These are phyloP conservation scores for Trichoderma breve DNA, from an alignment of 2,329 filamentous ascomycete species.

Conservation along the genomic window DNA sequence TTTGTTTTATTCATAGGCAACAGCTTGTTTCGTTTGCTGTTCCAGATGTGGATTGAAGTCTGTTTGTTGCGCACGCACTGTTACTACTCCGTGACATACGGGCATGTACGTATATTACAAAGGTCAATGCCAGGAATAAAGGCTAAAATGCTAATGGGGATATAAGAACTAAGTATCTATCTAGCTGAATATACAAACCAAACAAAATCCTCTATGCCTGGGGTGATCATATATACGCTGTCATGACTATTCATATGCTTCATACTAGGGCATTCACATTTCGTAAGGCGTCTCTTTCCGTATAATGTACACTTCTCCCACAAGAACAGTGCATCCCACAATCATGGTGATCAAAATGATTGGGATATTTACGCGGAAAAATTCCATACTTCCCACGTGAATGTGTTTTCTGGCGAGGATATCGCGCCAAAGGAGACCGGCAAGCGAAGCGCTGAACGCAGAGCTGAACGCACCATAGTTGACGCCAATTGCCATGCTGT, in stretches of 20 bases:
- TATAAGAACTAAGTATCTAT: neutral
- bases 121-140: neutral
- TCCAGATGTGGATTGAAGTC: neutral
- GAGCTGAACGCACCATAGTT: conserved; percentile 74
- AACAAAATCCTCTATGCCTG: neutral
- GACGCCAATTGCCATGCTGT: conserved; percentile 71
- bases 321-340: conserved; percentile 59
- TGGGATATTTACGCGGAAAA: conserved; percentile 66
- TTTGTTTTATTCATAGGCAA: neutral
- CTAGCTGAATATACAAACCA: neutral
- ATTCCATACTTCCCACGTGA: conserved; percentile 60
- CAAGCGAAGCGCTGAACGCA: conserved; percentile 68
- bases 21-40: neutral
- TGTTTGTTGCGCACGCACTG: neutral
- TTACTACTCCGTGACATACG: neutral
- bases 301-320: conserved; percentile 62
- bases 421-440: conserved; percentile 70
- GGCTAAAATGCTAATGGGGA: neutral
- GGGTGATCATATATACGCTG: neutral
- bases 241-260: neutral
- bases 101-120: neutral
- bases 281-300: conserved; percentile 20
- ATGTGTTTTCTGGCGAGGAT: conserved; percentile 69
- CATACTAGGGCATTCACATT: neutral
- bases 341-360: conserved; percentile 69